Conservation (phyloP, 2,329 filamentous ascomycete genomes). For the Falciphora oryzae region DNA sequence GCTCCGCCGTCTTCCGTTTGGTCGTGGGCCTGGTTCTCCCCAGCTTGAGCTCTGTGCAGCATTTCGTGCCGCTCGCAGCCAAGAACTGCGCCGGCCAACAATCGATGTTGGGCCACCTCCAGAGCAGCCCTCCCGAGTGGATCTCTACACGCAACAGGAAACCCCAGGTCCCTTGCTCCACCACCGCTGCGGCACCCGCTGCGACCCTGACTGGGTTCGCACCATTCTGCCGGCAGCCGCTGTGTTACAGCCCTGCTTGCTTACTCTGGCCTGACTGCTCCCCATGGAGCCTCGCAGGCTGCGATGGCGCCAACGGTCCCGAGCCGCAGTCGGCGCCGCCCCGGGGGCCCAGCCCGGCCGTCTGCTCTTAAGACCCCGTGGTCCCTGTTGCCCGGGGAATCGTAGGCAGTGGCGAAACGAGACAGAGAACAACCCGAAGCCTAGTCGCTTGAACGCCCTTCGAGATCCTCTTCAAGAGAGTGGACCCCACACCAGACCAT, state of each 20-base stretch:
- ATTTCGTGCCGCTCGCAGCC: not conserved
- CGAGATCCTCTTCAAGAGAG: not conserved
- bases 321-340: not conserved
- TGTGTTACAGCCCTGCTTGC: not conserved
- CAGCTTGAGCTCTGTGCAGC: not conserved
- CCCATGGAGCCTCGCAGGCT: not conserved
- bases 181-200: no score
- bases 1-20: not conserved
- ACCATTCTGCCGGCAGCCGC: no score
- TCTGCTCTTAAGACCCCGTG: not conserved
- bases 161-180: no score
- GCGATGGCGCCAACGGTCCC: not conserved
- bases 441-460: not conserved
- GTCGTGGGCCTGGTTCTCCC: not conserved
- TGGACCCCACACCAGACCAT: not conserved
- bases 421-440: not conserved
- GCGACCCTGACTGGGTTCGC: no score
- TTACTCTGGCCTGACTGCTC: constrained; percentile 1
- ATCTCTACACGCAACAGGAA: not conserved
- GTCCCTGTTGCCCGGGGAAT: not conserved
- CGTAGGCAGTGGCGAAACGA: not conserved
- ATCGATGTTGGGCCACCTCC: not conserved
- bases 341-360: no score
- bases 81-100: not conserved
- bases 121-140: no score